Percentiles rank a stretch among this genome's conserved stretches.
Evolutionary conservation across 352 stramenopile genomes (phyloP).

Genomic region (Phytophthora capsici): DNA sequence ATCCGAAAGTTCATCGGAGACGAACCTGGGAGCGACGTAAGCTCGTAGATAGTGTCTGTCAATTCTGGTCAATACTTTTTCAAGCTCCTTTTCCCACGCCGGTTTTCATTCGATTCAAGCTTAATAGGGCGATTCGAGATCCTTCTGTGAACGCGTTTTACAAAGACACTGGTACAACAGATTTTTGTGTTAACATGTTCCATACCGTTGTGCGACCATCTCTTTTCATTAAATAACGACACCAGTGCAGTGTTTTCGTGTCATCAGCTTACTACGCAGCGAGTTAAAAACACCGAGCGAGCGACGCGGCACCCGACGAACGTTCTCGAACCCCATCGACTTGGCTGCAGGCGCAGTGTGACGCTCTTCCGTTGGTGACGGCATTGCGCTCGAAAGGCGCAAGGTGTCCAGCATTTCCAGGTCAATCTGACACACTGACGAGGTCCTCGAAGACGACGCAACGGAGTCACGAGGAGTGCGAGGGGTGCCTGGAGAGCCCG

Average conservation of each 20-base stretch:
- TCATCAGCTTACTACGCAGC: constrained; percentile 26
- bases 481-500: constrained; percentile 30
- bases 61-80: too few relatives aligned
- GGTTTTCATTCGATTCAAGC: too few relatives aligned
- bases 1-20: too few relatives aligned
- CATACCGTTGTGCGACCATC: constrained; percentile 11
- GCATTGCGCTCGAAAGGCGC: constrained; percentile 12
- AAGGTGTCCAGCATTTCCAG: constrained; percentile 29
- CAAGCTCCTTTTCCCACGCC: too few relatives aligned
- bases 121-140: too few relatives aligned
- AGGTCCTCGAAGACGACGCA: constrained; percentile 17
- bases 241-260: constrained; percentile 14
- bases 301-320: constrained; percentile 30
- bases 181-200: constrained; percentile 12
- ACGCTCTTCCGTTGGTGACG: constrained; percentile 2
- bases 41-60: too few relatives aligned
- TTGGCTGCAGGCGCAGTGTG: constrained; percentile 11
- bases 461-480: constrained; percentile 15
- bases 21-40: too few relatives aligned
- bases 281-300: constrained; percentile 26
- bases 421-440: constrained; percentile 32
- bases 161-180: background rate
- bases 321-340: constrained; percentile 13
- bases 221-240: constrained; percentile 34
- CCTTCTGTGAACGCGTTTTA: background rate